Conservation (phyloP, 2,329 filamentous ascomycete species). For the Sarocladiaceae sp. region DNA sequence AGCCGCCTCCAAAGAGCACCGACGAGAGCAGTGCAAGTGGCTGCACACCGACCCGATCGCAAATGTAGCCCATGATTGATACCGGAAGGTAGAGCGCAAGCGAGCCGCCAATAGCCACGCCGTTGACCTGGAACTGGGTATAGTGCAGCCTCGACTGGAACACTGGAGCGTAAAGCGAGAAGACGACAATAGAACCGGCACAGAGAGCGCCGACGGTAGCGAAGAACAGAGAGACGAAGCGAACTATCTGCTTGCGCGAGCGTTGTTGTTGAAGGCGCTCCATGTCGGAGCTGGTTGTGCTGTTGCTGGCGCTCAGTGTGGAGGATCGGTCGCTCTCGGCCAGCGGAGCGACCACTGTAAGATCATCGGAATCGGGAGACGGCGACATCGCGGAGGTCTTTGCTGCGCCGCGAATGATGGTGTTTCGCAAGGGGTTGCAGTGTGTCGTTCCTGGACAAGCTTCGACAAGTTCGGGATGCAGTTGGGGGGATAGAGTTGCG, state of each 20-base stretch:
- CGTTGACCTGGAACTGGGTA: slow-evolving; percentile 86
- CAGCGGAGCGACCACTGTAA: slow-evolving; percentile 4
- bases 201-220: slow-evolving; percentile 60
- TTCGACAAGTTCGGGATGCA: too few relatives aligned
- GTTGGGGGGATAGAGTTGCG: too few relatives aligned
- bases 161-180: slow-evolving; percentile 86
- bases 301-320: neutral
- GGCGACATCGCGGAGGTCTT: neutral
- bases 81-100: slow-evolving; percentile 90
- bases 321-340: slow-evolving; percentile 6
- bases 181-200: slow-evolving; percentile 87
- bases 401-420: too few relatives aligned
- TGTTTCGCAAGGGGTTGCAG: too few relatives aligned
- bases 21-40: slow-evolving; percentile 69
- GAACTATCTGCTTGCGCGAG: slow-evolving; percentile 26
- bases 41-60: slow-evolving; percentile 79
- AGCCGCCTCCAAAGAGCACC: slow-evolving; percentile 71
- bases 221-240: slow-evolving; percentile 44
- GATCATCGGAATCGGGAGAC: neutral
- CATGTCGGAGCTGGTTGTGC: slow-evolving; percentile 3
- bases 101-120: slow-evolving; percentile 79
- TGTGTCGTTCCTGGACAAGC: too few relatives aligned
- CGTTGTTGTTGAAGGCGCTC: slow-evolving; percentile 11
- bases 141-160: slow-evolving; percentile 85
- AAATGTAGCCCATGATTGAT: slow-evolving; percentile 80